Evolutionary conservation across 2,329 filamentous ascomycete species (phyloP), one percentile per base, ranked within the genome.

Genomic region (Talaromyces atroroseus): DNA sequence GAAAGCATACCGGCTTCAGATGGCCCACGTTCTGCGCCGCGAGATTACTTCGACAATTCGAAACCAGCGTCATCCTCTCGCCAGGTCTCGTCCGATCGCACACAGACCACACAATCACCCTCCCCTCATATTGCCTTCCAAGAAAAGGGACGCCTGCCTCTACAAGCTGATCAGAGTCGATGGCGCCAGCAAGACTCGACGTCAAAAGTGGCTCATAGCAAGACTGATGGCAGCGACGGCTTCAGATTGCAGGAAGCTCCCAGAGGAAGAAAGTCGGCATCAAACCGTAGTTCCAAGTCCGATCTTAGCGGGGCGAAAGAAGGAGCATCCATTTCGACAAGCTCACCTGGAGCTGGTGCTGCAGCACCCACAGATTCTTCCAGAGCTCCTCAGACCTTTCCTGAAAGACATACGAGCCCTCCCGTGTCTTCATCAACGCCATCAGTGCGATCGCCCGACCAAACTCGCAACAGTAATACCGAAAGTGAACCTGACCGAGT

Each of bases 71-170:
- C 62, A 40, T 63, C 63, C 11, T 64, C 64, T 18, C 60, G 64
- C n/a, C 60, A 63, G 23, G 59, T 63, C 8, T 66, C 66, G 24
- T 52, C 61, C 47, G 56, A 58, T 20, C 56, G 56, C 42, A 52
- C 62, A 52, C 62, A 69, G 50, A 62, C 62, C 66, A 79, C 63
- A 8, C 74, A 66, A 51, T 68, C 76, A 58, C 82, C 85, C 2
- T 91, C 89, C 16, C 90, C 91, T n/a, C 91, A 96, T 66, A 95
- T 95, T 64, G 88, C 90, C 21, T 95, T 91, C 68, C 90, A 95
- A 69, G 90, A 95, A 65, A 94, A 92, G 71, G 83, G 84, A 1
- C 82, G 88, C 46, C 80, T 84, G 59, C 73, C 80, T 4, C 85
- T 49, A 51, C 14, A 36, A 18, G 38, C 50, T 20, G 67, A 68